These are phyloP conservation scores for Halophytophthora batemanensis DNA, from an alignment of 352 stramenopile species.

Conservation along the genomic window DNA sequence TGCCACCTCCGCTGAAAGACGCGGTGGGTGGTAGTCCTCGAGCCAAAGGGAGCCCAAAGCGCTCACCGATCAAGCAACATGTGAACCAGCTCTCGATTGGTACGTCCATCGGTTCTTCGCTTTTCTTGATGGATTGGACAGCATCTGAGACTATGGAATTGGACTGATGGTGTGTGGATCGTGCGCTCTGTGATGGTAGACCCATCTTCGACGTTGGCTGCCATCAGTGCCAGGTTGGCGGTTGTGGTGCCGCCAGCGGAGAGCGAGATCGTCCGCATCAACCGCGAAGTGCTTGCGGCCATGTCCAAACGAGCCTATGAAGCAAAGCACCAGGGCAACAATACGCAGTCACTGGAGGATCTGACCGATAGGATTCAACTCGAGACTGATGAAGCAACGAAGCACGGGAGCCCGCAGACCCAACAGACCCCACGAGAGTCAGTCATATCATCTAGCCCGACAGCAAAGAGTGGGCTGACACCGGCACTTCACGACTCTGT, in stretches of 20 bases:
- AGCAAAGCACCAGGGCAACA: conserved; percentile 7
- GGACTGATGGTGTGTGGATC: not conserved
- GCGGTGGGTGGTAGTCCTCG: conserved; percentile 6
- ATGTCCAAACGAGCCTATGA: conserved; percentile 19
- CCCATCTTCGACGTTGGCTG: conserved; percentile 38
- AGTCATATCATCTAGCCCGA: conserved; percentile 11
- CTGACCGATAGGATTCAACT: not conserved
- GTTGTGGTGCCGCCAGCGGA: conserved; percentile 54
- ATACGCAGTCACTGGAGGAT: not conserved
- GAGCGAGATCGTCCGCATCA: conserved; percentile 70
- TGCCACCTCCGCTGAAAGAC: not conserved
- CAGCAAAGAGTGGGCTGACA: conserved; percentile 21
- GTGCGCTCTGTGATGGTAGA: conserved; percentile 15
- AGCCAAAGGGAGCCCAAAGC: conserved; percentile 13
- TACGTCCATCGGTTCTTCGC: conserved; percentile 5
- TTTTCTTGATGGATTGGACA: not conserved
- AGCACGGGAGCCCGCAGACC: not conserved
- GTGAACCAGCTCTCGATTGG: conserved; percentile 40
- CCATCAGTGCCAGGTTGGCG: conserved; percentile 60
- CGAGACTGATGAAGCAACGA: not conserved
- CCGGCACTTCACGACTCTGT: conserved; percentile 59
- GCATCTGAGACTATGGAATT: not conserved
- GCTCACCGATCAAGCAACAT: conserved; percentile 25
- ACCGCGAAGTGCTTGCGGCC: conserved; percentile 39
- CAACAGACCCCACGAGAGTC: not conserved